phyloP scores from a whole-genome alignment of 495 filamentous ascomycete species.

The Pyrenula aspistea region DNA sequence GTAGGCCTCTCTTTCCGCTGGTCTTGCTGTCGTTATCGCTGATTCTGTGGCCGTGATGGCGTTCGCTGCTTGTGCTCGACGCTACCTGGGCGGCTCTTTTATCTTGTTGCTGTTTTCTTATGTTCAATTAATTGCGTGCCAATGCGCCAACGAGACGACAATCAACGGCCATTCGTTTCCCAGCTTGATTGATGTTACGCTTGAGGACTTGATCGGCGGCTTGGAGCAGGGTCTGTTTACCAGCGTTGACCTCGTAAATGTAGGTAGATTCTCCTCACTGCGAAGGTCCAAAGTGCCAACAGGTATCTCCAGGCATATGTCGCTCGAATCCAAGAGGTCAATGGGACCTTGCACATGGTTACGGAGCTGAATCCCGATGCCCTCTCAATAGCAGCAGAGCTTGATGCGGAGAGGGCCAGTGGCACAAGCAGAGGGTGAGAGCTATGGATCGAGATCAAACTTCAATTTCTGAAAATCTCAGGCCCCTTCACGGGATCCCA shows the following conservation, averaged over 20 bases:
- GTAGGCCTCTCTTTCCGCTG: no score
- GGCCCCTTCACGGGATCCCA: slow-evolving; percentile 54
- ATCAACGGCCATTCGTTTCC: slow-evolving; percentile 15
- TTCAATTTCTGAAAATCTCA: slow-evolving; percentile 1
- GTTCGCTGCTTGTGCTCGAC: not conserved
- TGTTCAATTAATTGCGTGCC: not conserved
- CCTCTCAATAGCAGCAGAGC: slow-evolving; percentile 30
- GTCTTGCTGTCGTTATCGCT: no score
- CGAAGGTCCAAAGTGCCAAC: not conserved
- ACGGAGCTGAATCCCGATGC: slow-evolving; percentile 49
- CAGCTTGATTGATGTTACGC: slow-evolving; percentile 33
- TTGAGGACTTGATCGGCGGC: slow-evolving; percentile 38
- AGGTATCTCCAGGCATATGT: slow-evolving; percentile 29
- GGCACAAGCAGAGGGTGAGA: slow-evolving; percentile 29
- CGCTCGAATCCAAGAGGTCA: slow-evolving; percentile 38
- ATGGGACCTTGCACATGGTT: slow-evolving; percentile 34
- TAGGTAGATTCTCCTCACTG: slow-evolving; percentile 5
- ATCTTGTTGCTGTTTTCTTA: not conserved
- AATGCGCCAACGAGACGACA: not conserved
- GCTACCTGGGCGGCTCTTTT: not conserved
- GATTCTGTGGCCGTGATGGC: not conserved
- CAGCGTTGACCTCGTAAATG: slow-evolving; percentile 46
- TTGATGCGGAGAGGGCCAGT: slow-evolving; percentile 37
- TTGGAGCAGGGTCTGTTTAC: slow-evolving; percentile 38
- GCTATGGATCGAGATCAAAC: not conserved